Evolutionary conservation across 2,329 filamentous ascomycete genomes (phyloP).

Genomic region (Pleomassaria siparia): DNA sequence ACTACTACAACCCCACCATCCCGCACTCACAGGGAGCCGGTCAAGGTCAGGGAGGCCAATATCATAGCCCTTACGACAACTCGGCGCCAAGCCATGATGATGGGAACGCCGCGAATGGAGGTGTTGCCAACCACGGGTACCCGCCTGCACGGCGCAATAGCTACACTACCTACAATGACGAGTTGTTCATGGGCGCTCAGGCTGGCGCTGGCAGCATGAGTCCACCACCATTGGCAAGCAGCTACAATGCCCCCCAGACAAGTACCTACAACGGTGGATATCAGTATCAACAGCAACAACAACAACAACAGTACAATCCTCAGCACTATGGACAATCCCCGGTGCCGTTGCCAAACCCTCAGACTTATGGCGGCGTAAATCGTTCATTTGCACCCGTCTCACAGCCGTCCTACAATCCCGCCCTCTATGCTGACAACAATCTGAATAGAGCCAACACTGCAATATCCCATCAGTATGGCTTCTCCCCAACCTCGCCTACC

Average conservation of each 20-base stretch:
- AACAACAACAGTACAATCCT: constrained; percentile 59
- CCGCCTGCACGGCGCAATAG: constrained; percentile 38
- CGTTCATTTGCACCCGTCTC: constrained; percentile 36
- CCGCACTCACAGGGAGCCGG: constrained; percentile 43
- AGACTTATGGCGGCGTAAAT: constrained; percentile 55
- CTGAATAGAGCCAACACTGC: constrained; percentile 33
- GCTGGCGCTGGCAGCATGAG: constrained; percentile 31
- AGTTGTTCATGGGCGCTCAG: constrained; percentile 61
- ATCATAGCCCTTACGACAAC: constrained; percentile 44
- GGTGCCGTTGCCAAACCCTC: constrained; percentile 59
- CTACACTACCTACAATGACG: constrained; percentile 51
- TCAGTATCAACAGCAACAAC: constrained; percentile 43
- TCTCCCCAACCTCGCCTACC: constrained; percentile 38
- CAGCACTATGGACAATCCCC: constrained; percentile 57
- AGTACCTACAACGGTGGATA: constrained; percentile 40
- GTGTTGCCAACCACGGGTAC: constrained; percentile 45
- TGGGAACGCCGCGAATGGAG: constrained; percentile 67
- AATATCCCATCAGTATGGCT: constrained; percentile 40
- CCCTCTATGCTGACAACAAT: constrained; percentile 44
- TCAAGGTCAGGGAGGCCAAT: constrained; percentile 18
- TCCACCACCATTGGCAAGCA: constrained; percentile 24
- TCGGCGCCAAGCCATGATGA: constrained; percentile 73
- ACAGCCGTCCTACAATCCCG: constrained; percentile 49
- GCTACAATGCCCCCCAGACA: constrained; percentile 24
- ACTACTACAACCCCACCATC: constrained; percentile 50